Evolutionary conservation across 1,284 basidiomycete species (phyloP).

Genomic region (Rhodotorula sp.): DNA sequence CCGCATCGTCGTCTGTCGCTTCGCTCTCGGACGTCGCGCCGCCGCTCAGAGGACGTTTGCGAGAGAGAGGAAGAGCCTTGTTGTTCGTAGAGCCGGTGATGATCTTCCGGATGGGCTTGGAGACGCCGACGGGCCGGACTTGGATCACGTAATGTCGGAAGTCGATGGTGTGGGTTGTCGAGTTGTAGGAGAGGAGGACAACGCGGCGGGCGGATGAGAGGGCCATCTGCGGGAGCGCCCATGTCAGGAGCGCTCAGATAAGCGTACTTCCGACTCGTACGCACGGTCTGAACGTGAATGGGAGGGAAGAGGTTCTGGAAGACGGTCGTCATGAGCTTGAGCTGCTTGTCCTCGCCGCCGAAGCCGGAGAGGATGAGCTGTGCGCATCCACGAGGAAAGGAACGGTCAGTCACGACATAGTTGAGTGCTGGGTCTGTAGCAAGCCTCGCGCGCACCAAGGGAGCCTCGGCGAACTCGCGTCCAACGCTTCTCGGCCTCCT

Average conservation of each 20-base stretch:
- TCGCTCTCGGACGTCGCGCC: constrained; percentile 24
- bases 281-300: constrained; percentile 56
- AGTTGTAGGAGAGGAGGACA: constrained; percentile 88
- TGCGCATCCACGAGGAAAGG: background rate
- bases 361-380: constrained; percentile 55
- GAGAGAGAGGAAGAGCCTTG: constrained; percentile 19
- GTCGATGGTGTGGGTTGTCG: constrained; percentile 81
- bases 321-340: constrained; percentile 55
- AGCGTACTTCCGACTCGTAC: constrained; percentile 20
- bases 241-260: constrained; percentile 8
- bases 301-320: constrained; percentile 57
- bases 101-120: constrained; percentile 82
- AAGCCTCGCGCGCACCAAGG: constrained; percentile 60
- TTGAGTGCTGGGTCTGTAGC: background rate
- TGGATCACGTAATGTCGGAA: constrained; percentile 94
- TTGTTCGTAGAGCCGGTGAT: constrained; percentile 64
- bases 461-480: constrained; percentile 79
- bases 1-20: constrained; percentile 48
- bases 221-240: constrained; percentile 52
- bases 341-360: constrained; percentile 52
- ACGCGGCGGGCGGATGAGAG: constrained; percentile 84
- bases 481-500: constrained; percentile 70
- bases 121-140: constrained; percentile 91
- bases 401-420: background rate
- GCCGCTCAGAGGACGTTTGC: constrained; percentile 1